phyloP scores from a whole-genome alignment of 352 stramenopile species.

The Pythium chondricola region DNA sequence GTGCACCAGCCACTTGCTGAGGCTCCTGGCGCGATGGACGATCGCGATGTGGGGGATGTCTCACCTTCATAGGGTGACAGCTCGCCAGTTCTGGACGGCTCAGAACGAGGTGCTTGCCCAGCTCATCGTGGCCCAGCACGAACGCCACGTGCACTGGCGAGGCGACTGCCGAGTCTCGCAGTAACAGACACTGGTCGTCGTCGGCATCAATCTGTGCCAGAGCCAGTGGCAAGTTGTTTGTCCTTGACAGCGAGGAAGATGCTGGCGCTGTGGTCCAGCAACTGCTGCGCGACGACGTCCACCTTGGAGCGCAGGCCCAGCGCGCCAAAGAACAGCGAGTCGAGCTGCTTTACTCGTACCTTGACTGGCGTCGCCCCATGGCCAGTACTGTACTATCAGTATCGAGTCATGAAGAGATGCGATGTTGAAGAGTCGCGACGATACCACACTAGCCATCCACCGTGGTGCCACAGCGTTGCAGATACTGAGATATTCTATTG shows the following conservation, averaged over 20 bases:
- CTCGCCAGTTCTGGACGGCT: constrained; percentile 12
- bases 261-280: constrained; percentile 46
- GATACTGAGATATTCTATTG: neutral
- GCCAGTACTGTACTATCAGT: neutral
- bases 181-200: constrained; percentile 21
- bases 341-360: constrained; percentile 10
- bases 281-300: constrained; percentile 57
- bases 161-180: constrained; percentile 44
- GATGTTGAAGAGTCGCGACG: too few species aligned
- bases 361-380: constrained; percentile 19
- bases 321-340: constrained; percentile 17
- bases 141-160: constrained; percentile 49
- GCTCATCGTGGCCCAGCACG: constrained; percentile 48
- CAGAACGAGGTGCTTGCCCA: too few species aligned
- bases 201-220: constrained; percentile 30
- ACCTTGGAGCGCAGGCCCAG: constrained; percentile 22
- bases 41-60: constrained; percentile 62
- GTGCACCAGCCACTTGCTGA: constrained; percentile 35
- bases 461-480: too few species aligned
- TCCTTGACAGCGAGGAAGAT: constrained; percentile 47
- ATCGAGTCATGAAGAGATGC: constrained; percentile 3
- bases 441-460: too few species aligned
- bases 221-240: constrained; percentile 26
- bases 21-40: constrained; percentile 32
- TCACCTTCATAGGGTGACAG: constrained; percentile 53